These are phyloP conservation scores for Somion occarium DNA, from an alignment of 1,284 basidiomycete genomes.

Conservation along the genomic window DNA sequence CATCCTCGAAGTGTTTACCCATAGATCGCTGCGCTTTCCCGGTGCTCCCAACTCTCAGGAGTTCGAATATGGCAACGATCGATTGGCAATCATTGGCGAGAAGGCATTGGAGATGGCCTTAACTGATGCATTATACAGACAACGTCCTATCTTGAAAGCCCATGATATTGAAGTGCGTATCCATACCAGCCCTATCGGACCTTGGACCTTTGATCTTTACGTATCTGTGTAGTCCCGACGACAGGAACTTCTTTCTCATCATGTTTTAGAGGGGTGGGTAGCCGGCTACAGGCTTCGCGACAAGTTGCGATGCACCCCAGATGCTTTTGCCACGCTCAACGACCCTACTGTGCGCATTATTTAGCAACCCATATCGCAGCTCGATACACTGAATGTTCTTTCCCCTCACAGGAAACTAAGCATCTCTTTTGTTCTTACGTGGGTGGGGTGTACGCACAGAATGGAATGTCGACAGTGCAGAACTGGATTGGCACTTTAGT, in stretches of 20 bases:
- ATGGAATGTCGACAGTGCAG: slow-evolving; percentile 45
- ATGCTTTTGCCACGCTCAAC: slow-evolving; percentile 34
- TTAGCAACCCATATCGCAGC: slow-evolving; percentile 7
- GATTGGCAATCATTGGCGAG: slow-evolving; percentile 51
- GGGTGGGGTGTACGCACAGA: slow-evolving; percentile 56
- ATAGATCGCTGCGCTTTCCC: slow-evolving; percentile 52
- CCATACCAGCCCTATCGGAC: slow-evolving; percentile 2
- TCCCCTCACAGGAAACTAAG: slow-evolving; percentile 44
- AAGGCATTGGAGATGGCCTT: slow-evolving; percentile 46
- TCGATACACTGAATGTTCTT: slow-evolving; percentile 10
- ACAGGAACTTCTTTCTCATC: slow-evolving; percentile 34
- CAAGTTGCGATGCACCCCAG: slow-evolving; percentile 51
- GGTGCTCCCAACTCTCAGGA: slow-evolving; percentile 35
- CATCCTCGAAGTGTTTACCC: slow-evolving; percentile 63
- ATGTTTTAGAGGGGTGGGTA: slow-evolving; percentile 54
- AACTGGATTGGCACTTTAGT: slow-evolving; percentile 57
- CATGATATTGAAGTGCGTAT: slow-evolving; percentile 44
- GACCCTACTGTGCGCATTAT: slow-evolving; percentile 44
- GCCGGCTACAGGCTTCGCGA: slow-evolving; percentile 49
- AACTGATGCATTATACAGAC: slow-evolving; percentile 46
- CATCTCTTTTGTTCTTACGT: slow-evolving; percentile 62
- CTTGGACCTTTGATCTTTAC: slow-evolving; percentile 9
- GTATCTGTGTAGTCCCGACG: slow-evolving; percentile 22
- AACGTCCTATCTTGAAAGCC: slow-evolving; percentile 47
- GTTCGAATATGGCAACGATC: slow-evolving; percentile 44